Evolutionary conservation across 345 rosid genomes (phyloP), one percentile per base, ranked within the genome.

Genomic region (Eucalyptus globulus): DNA sequence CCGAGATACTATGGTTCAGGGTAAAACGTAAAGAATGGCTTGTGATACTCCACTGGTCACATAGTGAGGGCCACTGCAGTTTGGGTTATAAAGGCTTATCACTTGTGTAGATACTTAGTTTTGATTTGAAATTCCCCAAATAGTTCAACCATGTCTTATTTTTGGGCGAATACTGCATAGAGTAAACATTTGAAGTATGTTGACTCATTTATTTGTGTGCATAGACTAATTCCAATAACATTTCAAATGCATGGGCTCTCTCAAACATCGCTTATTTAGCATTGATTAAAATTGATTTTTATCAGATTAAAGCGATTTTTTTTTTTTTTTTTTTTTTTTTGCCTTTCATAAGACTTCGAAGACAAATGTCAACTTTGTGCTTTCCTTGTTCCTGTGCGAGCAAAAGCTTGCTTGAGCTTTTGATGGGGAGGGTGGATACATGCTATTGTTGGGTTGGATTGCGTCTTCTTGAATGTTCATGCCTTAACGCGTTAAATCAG

Each of bases 401-500:
- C 6, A 29, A 31, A 50, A 31, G 54, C 40, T 37, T 86, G 50
- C 81, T 86, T 22, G 12, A 27, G 47, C 34, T 45, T 80, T 86
- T 58, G 43, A n/a, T 34, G 6, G 26, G 49, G 29, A 34, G 21
- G 53, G 19, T 85, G 49, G 10, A 24, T 72, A 62, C 26, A 51
- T 14, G 45, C 11, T 47, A 9, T 58, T 31, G 24, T 45, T 51
- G 24, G 15, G 14, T 56, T 9, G 54, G 29, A 54, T 81, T 88
- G 50, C 21, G 6, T 89, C 43, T 67, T 14, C 86, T 87, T 49
- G 89, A 47, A 88, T 51, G 22, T 93, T 49, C 51, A 67, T 76
- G 95, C 97, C 93, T 95, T 88, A 93, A 92, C 91, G 60, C 88
- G 43, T 4, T 90, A 90, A 19, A 90, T 89, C 92, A 98, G 99